Conservation (phyloP, 129 eudicot species). For the Lonicera japonica region DNA sequence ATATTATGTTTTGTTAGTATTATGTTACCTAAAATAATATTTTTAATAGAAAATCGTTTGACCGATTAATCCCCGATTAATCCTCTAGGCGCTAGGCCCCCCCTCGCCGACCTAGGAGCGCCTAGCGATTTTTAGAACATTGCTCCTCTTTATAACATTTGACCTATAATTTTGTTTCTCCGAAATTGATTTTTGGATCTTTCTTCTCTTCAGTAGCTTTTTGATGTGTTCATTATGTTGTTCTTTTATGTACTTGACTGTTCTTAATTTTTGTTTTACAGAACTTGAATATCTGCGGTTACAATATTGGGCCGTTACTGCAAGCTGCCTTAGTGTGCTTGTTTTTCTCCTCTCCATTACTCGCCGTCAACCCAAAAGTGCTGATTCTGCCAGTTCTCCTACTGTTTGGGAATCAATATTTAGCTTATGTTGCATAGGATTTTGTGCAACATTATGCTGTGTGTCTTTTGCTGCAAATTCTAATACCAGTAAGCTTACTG, state of each 20-base stretch:
- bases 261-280: conserved; percentile 12
- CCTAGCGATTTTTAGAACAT: too few relatives aligned
- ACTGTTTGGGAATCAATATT: conserved; percentile 24
- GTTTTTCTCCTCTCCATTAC: conserved; percentile 39
- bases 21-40: too few relatives aligned
- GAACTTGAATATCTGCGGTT: conserved; percentile 53
- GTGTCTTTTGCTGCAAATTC: conserved; percentile 32
- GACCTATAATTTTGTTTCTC: too few relatives aligned
- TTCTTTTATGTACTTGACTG: neutral
- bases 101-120: too few relatives aligned
- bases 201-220: too few relatives aligned
- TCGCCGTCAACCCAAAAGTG: conserved; percentile 17
- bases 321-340: conserved; percentile 57
- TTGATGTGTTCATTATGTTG: too few relatives aligned
- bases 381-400: conserved; percentile 10
- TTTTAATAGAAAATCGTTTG: too few relatives aligned
- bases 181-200: too few relatives aligned
- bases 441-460: conserved; percentile 36
- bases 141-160: neutral
- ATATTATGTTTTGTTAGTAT: too few relatives aligned
- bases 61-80: too few relatives aligned
- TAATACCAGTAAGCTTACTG: conserved; percentile 25
- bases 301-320: conserved; percentile 66
- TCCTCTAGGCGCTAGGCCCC: too few relatives aligned
- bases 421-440: conserved; percentile 28